These are phyloP conservation scores for Mycena kentingensis DNA, from an alignment of 768 basidiomycete genomes.

Conservation along the genomic window DNA sequence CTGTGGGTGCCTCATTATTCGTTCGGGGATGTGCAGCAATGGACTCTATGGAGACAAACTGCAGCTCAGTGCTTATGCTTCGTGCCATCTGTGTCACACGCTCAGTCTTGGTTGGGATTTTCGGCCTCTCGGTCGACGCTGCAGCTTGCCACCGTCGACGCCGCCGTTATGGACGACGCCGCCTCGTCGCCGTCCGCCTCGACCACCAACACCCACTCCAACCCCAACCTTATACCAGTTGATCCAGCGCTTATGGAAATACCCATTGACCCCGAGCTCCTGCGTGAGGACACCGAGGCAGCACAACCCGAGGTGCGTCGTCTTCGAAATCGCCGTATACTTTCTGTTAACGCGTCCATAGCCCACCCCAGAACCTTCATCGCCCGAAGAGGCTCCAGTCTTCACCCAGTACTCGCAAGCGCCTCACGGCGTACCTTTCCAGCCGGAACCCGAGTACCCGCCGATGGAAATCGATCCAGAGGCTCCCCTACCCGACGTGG, in stretches of 20 bases:
- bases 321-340: slow-evolving; percentile 22
- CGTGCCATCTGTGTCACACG: too few relatives aligned
- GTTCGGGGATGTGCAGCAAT: too few relatives aligned
- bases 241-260: slow-evolving; percentile 69
- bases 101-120: too few relatives aligned
- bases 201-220: slow-evolving; percentile 55
- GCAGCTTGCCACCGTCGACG: too few relatives aligned
- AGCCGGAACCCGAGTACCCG: slow-evolving; percentile 61
- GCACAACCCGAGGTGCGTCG: slow-evolving; percentile 41
- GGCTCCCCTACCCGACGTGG: slow-evolving; percentile 43
- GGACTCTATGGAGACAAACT: too few relatives aligned
- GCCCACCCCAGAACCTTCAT: slow-evolving; percentile 26
- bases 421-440: slow-evolving; percentile 83
- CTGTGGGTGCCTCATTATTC: too few relatives aligned
- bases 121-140: too few relatives aligned
- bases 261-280: slow-evolving; percentile 56
- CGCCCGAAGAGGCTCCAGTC: slow-evolving; percentile 33
- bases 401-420: slow-evolving; percentile 65
- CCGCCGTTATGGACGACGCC: too few relatives aligned
- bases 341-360: slow-evolving; percentile 56
- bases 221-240: slow-evolving; percentile 72
- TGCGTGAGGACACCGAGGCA: slow-evolving; percentile 29
- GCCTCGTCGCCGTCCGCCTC: too few relatives aligned
- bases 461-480: slow-evolving; percentile 37
- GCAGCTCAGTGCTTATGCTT: too few relatives aligned